Conservation (phyloP, 2,329 filamentous ascomycete genomes). For the Cladosporium austrohemisphaericum region DNA sequence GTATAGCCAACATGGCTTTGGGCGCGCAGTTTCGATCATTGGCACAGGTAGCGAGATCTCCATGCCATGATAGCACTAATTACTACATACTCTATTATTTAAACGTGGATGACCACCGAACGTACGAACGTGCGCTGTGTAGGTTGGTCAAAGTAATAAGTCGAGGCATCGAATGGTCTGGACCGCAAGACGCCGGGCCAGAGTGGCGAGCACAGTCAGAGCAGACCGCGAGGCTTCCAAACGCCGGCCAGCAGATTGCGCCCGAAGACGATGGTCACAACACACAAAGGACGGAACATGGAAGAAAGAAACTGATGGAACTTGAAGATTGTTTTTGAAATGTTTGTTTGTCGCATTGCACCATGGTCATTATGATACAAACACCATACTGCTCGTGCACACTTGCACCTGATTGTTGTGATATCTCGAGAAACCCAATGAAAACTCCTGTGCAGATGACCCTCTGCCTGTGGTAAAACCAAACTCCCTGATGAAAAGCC, state of each 20-base stretch:
- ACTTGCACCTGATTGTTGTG: conserved; percentile 27
- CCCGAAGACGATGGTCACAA: conserved; percentile 15
- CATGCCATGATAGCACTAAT: too few species aligned
- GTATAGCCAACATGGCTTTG: too few species aligned
- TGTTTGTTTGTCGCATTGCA: conserved; percentile 22
- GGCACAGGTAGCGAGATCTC: too few species aligned
- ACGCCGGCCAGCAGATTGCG: conserved; percentile 22
- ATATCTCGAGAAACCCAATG: conserved; percentile 31
- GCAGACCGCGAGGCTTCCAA: too few species aligned
- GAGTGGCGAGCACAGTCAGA: too few species aligned
- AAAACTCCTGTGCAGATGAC: conserved; percentile 20
- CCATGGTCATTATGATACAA: conserved; percentile 41
- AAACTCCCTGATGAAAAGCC: conserved; percentile 22
- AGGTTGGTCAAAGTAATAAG: too few species aligned
- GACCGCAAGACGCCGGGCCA: too few species aligned
- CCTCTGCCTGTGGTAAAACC: conserved; percentile 23
- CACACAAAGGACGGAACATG: background rate
- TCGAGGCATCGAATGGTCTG: too few species aligned
- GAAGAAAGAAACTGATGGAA: conserved; percentile 5
- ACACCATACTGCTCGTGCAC: conserved; percentile 17
- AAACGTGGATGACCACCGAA: too few species aligned
- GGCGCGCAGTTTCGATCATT: too few species aligned
- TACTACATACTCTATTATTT: too few species aligned
- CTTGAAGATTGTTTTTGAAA: conserved; percentile 8
- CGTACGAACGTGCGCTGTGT: too few species aligned